Evolutionary conservation across 371 early-diverging fungal genomes (phyloP), one percentile per base, ranked within the genome.

Genomic region (Umbelopsis sp.): DNA sequence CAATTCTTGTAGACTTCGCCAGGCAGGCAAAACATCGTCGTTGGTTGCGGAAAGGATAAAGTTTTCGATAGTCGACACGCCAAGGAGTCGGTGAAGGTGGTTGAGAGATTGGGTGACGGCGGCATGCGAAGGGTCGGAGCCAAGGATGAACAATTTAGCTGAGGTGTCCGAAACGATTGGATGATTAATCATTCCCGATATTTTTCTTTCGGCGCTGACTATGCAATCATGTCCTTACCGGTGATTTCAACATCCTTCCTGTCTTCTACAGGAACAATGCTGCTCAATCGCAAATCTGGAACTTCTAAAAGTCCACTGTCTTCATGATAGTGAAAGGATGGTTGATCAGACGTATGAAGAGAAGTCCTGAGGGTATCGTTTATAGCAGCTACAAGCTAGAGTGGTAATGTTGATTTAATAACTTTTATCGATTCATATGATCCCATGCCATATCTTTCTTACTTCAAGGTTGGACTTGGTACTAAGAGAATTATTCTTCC

Each of bases 381-480:
- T 50, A 87, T 75, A 24, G 86, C 86, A 51, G 80, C 69, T 51
- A 87, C 68, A 37, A 87, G 77, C 86, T 85, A 65, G 29, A 16
- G 9, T 2, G 12, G 9, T 24, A 32, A 73, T 24, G 24, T 24
- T 63, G 9, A 29, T 22, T 51, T 4, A 67, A 41, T 44, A 65
- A 52, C 10, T 11, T 8, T 44, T 53, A 32, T 41, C 53, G 41
- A 44, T 16, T 1, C 12, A 32, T n/a, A 32, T 66, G 32, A 5
- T 38, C 14, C 24, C 66, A 50, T 29, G 41, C 12, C 24, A 37
- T 44, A 16, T 46, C 44, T 44, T 44, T 14, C 67, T 63, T 74
- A 83, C 87, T 83, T 87, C 87, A 68, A 76, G 75, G 52, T 85
- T 84, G n/a, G 85, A 79, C 65, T 83, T 85, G 65, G 79, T 80